These are phyloP conservation scores for Asclepias syriaca DNA, from an alignment of 257 asterid species.

Conservation along the genomic window DNA sequence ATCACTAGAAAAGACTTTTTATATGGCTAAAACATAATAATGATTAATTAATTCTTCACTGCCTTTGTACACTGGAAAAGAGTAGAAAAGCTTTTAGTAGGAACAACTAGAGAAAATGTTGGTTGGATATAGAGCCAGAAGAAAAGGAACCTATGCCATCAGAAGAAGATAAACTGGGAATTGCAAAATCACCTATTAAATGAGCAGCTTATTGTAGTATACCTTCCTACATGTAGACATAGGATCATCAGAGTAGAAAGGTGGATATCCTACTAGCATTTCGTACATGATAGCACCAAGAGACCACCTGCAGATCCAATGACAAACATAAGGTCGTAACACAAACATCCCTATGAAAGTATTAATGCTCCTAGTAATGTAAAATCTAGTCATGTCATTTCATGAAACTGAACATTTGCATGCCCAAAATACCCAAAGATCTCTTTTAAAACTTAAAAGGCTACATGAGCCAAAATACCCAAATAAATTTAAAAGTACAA, in stretches of 20 bases:
- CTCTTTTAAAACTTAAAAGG: not conserved
- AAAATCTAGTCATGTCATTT: not conserved
- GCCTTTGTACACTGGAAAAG: not conserved
- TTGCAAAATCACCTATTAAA: conserved; percentile 13
- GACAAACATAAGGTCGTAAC: conserved; percentile 1
- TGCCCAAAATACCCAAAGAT: not conserved
- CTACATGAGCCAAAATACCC: not conserved
- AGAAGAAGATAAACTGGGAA: conserved; percentile 9
- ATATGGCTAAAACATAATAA: too few species aligned
- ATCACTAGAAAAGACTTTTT: not conserved
- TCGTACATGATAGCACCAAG: conserved; percentile 99
- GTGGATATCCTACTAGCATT: conserved; percentile 99
- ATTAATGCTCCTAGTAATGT: not conserved
- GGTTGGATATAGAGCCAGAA: not conserved
- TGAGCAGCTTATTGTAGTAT: conserved; percentile 20
- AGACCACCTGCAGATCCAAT: conserved; percentile 79
- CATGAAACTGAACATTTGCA: conserved; percentile 1
- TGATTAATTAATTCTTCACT: not conserved
- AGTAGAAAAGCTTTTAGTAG: not conserved
- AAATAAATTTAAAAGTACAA: not conserved
- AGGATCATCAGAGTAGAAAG: conserved; percentile 97
- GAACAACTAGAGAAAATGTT: not conserved
- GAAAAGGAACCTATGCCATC: conserved; percentile 1
- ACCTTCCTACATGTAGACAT: conserved; percentile 99
- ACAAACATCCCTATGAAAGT: not conserved